Percentiles rank a stretch among this genome's conserved stretches.
These are phyloP conservation scores for Coemansia sp. DNA, from an alignment of 371 early-diverging fungal species.

Conservation along the genomic window DNA sequence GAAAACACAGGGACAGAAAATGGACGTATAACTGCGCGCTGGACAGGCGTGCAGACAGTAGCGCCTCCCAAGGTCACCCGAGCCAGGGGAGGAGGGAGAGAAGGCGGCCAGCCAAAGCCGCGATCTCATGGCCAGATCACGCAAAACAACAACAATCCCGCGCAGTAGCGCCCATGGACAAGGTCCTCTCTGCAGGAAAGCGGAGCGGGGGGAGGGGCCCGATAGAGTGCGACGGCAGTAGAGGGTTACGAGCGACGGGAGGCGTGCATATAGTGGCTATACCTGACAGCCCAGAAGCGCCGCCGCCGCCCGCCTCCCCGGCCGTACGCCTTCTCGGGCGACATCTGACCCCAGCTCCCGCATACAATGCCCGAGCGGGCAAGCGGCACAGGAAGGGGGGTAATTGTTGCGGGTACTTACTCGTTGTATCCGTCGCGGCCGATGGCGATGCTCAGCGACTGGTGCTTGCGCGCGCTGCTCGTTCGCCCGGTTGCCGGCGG, in stretches of 20 bases:
- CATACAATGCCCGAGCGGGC: too few species aligned
- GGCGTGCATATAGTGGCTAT: constrained; percentile 40
- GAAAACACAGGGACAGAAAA: too few species aligned
- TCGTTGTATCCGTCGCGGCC: constrained; percentile 29
- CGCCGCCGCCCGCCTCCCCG: too few species aligned
- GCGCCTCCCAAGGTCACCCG: background rate
- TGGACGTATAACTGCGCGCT: constrained; percentile 6
- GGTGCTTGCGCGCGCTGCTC: constrained; percentile 30
- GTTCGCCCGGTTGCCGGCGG: constrained; percentile 11
- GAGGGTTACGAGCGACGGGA: constrained; percentile 24
- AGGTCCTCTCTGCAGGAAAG: background rate
- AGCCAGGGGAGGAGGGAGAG: background rate
- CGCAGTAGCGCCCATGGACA: background rate
- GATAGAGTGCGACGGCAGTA: constrained; percentile 3
- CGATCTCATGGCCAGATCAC: constrained; percentile 11
- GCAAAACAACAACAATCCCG: constrained; percentile 8
- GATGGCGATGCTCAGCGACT: constrained; percentile 47
- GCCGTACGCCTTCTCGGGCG: constrained; percentile 10
- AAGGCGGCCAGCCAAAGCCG: background rate
- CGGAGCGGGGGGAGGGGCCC: background rate
- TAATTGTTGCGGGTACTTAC: constrained; percentile 21
- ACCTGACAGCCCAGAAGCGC: constrained; percentile 17
- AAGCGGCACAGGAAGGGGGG: background rate
- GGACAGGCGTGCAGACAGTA: background rate
- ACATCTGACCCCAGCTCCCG: constrained; percentile 20